phyloP scores from a whole-genome alignment of 305 asterid genomes.

The Solanum hybrid region DNA sequence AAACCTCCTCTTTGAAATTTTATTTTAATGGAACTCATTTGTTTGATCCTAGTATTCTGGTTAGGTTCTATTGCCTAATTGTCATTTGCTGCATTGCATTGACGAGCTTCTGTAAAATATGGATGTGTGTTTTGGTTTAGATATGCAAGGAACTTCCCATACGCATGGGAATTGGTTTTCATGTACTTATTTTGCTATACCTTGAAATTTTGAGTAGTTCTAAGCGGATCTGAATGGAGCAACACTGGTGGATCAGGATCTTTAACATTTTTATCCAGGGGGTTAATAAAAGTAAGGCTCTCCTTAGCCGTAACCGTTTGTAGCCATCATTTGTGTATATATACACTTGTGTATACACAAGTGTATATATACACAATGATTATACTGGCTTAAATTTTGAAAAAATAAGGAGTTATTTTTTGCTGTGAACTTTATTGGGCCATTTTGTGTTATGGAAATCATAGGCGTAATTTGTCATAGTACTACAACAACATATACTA shows the following conservation, averaged over 20 bases:
- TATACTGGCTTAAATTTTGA: neutral
- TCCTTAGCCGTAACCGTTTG: neutral
- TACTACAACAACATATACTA: neutral
- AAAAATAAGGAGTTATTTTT: neutral
- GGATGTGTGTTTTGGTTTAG: slow-evolving; percentile 11
- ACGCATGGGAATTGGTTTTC: neutral
- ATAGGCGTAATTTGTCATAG: neutral
- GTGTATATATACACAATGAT: neutral
- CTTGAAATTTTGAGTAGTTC: neutral
- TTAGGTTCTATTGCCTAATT: slow-evolving; percentile 14
- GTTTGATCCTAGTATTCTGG: slow-evolving; percentile 10
- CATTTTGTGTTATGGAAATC: neutral
- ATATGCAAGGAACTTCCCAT: slow-evolving; percentile 4
- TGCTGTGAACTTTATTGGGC: neutral
- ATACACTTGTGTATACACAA: neutral
- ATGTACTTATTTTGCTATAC: neutral
- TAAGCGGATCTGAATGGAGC: neutral
- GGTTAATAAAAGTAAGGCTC: neutral
- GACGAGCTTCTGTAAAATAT: slow-evolving; percentile 18
- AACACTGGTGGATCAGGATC: neutral
- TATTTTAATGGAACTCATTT: slow-evolving; percentile 8
- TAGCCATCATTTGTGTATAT: neutral
- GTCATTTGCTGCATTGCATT: slow-evolving; percentile 21
- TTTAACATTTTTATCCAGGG: neutral
- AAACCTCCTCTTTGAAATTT: neutral